These are phyloP conservation scores for Apiospora marii DNA, from an alignment of 2,329 filamentous ascomycete genomes.

Conservation along the genomic window DNA sequence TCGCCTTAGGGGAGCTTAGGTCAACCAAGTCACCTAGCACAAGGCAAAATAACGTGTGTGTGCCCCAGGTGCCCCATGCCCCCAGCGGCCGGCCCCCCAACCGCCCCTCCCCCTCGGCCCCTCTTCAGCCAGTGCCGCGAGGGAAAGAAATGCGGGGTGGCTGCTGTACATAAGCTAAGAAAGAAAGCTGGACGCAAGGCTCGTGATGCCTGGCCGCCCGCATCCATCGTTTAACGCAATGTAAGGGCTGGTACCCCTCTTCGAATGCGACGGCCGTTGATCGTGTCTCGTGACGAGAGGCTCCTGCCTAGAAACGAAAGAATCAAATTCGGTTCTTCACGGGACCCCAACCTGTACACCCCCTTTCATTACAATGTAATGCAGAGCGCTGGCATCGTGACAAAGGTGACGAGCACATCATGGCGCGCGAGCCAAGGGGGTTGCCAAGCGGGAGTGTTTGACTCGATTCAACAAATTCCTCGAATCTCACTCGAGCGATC, in stretches of 20 bases:
- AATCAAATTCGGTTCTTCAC: background rate
- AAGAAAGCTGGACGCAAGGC: constrained; percentile 2
- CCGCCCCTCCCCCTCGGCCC: constrained; percentile 2
- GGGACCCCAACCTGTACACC: background rate
- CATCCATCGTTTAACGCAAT: constrained; percentile 8
- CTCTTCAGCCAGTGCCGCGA: constrained; percentile 14
- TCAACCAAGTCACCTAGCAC: background rate
- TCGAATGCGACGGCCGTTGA: background rate
- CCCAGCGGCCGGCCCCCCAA: background rate
- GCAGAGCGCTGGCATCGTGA: background rate
- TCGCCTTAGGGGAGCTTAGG: background rate
- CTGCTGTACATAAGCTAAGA: background rate
- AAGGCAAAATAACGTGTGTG: background rate
- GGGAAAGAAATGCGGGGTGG: background rate
- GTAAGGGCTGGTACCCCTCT: background rate
- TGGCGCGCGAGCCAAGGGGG: background rate
- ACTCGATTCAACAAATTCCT: background rate
- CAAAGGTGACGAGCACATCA: background rate
- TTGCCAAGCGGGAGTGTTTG: background rate
- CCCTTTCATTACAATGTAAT: background rate
- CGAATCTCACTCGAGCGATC: constrained; percentile 1
- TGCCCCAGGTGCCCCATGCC: too few relatives aligned
- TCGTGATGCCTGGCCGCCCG: background rate
- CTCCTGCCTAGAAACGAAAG: background rate
- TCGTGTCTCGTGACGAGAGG: background rate